These are phyloP conservation scores for Coniferiporia sulphurascens DNA, from an alignment of 1,284 basidiomycete species.

Conservation along the genomic window DNA sequence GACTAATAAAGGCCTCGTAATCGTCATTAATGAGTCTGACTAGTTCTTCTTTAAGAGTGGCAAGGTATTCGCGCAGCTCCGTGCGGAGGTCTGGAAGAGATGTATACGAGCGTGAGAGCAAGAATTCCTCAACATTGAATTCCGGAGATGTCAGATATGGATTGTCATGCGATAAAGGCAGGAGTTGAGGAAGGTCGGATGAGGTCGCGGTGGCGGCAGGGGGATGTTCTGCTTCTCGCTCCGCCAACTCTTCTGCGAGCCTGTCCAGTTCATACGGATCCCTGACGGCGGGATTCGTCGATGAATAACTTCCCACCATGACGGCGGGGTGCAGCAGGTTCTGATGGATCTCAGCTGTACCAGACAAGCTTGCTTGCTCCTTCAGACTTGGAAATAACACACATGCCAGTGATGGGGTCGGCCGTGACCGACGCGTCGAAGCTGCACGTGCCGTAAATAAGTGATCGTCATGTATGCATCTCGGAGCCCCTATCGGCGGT, in stretches of 20 bases:
- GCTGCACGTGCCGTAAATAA: too few species aligned
- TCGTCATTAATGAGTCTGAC: constrained; percentile 96
- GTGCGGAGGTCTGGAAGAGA: constrained; percentile 82
- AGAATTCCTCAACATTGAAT: constrained; percentile 85
- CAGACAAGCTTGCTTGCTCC: too few species aligned
- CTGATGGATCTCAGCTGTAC: not conserved
- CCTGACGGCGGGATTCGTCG: not conserved
- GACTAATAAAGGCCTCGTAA: constrained; percentile 95
- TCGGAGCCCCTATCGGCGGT: too few species aligned
- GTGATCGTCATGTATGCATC: too few species aligned
- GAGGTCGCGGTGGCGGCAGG: constrained; percentile 18
- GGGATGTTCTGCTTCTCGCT: constrained; percentile 41
- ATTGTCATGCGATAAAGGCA: constrained; percentile 77
- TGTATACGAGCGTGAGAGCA: constrained; percentile 82
- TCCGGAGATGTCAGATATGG: constrained; percentile 59
- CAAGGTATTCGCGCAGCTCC: constrained; percentile 84
- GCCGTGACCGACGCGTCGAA: too few species aligned
- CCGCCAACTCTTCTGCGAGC: constrained; percentile 66
- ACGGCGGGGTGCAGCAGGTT: not conserved
- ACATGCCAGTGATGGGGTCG: too few species aligned
- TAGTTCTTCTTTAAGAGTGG: constrained; percentile 83
- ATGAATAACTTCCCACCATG: not conserved
- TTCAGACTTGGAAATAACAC: too few species aligned
- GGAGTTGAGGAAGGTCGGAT: constrained; percentile 60
- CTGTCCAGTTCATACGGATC: constrained; percentile 66